phyloP scores from a whole-genome alignment of 1,139 yeast species.

The Kazachstania sp. region DNA sequence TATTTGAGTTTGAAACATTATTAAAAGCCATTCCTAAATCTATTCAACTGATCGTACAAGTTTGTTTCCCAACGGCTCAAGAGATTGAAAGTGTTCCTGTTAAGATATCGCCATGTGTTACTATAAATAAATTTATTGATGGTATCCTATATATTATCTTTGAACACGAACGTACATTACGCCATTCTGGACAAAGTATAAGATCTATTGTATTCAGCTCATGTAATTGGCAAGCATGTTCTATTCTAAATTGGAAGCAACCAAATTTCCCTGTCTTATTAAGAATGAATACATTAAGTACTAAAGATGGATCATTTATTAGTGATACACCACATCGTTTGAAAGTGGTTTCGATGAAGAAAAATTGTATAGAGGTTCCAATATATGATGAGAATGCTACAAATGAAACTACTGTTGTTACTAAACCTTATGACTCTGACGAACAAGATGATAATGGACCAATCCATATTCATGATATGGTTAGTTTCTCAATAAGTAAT shows the following conservation, averaged over 20 bases:
- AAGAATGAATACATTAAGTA: conserved; percentile 58
- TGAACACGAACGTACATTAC: conserved; percentile 57
- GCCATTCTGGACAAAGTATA: conserved; percentile 31
- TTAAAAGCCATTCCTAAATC: conserved; percentile 46
- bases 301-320: conserved; percentile 29
- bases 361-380: background rate
- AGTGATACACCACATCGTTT: conserved; percentile 33
- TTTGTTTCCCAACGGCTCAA: conserved; percentile 68
- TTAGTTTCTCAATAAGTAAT: conserved; percentile 68
- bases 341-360: conserved; percentile 9
- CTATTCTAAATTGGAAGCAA: conserved; percentile 94
- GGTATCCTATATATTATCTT: conserved; percentile 62
- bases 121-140: conserved; percentile 71
- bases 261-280: conserved; percentile 94
- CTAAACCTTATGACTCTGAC: background rate
- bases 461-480: conserved; percentile 51
- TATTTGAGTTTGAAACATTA: conserved; percentile 54
- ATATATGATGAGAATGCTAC: background rate
- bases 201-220: conserved; percentile 78
- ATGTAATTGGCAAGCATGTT: conserved; percentile 79
- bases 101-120: conserved; percentile 36
- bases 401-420: background rate
- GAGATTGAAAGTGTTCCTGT: conserved; percentile 52
- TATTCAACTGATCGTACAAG: conserved; percentile 67
- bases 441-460: conserved; percentile 20